Conservation (phyloP, 202 grass and related monocot species). For the Elaeis oleifera region DNA sequence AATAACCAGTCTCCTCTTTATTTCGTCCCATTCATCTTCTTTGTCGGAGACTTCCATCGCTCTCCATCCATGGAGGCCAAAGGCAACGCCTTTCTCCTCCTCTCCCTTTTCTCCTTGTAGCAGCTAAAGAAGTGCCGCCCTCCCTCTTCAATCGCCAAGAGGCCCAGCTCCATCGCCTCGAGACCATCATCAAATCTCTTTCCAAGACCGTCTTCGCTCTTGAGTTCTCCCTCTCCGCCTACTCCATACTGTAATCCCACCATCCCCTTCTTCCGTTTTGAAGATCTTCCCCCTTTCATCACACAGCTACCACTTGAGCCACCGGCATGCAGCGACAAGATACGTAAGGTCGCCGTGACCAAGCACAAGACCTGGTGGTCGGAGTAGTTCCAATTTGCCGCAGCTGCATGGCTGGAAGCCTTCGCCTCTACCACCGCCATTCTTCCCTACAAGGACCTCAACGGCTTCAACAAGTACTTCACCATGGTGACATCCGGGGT, state of each 20-base stretch:
- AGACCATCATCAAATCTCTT: slow-evolving; percentile 47
- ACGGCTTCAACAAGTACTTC: too few relatives aligned
- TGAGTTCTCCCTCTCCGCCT: slow-evolving; percentile 14
- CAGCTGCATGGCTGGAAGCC: too few relatives aligned
- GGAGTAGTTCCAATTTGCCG: slow-evolving; percentile 54
- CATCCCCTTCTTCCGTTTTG: slow-evolving; percentile 11
- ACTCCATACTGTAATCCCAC: not conserved
- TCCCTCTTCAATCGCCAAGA: slow-evolving; percentile 38
- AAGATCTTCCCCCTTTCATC: slow-evolving; percentile 24
- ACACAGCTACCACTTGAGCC: slow-evolving; percentile 4
- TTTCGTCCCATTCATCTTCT: too few relatives aligned
- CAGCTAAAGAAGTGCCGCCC: not conserved
- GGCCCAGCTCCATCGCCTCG: slow-evolving; percentile 40
- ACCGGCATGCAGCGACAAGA: not conserved
- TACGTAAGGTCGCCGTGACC: slow-evolving; percentile 38
- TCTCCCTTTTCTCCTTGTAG: not conserved
- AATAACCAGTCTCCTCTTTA: too few relatives aligned
- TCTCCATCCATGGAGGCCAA: too few relatives aligned
- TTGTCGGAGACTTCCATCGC: too few relatives aligned
- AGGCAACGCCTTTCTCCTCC: not conserved
- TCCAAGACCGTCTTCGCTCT: slow-evolving; percentile 18
- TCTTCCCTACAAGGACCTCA: slow-evolving; percentile 22
- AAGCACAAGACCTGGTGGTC: slow-evolving; percentile 62
- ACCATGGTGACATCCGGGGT: too few relatives aligned
- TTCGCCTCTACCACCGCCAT: slow-evolving; percentile 12